Percentiles rank a stretch among this genome's conserved stretches.
These are phyloP conservation scores for Escovopsis sp. DNA, from an alignment of 2,329 filamentous ascomycete genomes.

Conservation along the genomic window DNA sequence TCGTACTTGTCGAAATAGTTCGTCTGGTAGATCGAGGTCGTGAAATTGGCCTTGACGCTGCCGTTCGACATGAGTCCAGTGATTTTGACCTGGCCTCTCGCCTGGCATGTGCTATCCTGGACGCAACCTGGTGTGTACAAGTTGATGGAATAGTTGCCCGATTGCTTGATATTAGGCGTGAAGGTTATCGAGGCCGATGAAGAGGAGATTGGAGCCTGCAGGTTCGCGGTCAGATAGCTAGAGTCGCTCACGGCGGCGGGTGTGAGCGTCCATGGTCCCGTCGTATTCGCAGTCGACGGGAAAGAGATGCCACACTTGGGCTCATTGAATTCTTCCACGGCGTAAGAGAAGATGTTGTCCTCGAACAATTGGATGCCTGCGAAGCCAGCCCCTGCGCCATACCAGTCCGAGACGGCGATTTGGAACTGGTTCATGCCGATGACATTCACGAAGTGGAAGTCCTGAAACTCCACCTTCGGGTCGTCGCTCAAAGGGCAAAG, in stretches of 20 bases:
- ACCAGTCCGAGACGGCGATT: slow-evolving; percentile 76
- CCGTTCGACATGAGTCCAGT: slow-evolving; percentile 52
- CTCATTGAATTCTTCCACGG: slow-evolving; percentile 77
- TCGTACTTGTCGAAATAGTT: slow-evolving; percentile 97
- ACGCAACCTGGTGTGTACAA: slow-evolving; percentile 86
- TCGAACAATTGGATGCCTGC: slow-evolving; percentile 77
- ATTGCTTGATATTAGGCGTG: slow-evolving; percentile 67
- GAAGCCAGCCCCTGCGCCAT: slow-evolving; percentile 71
- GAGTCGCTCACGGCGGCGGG: slow-evolving; percentile 55
- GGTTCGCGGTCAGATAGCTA: slow-evolving; percentile 57
- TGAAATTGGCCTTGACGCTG: slow-evolving; percentile 30
- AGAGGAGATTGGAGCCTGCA: slow-evolving; percentile 40
- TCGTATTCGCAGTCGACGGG: slow-evolving; percentile 50
- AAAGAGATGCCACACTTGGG: slow-evolving; percentile 53
- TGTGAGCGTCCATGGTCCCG: slow-evolving; percentile 59
- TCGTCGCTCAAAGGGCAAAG: slow-evolving; percentile 72
- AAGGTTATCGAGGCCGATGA: slow-evolving; percentile 59
- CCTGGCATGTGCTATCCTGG: slow-evolving; percentile 60
- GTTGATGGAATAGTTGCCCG: slow-evolving; percentile 81
- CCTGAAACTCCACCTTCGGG: slow-evolving; percentile 52
- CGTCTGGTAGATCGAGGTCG: slow-evolving; percentile 63
- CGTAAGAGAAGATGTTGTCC: slow-evolving; percentile 73
- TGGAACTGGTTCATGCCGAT: slow-evolving; percentile 81
- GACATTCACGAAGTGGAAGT: slow-evolving; percentile 78
- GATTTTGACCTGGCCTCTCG: slow-evolving; percentile 68